These are phyloP conservation scores for Pseudocercospora vitis DNA, from an alignment of 2,329 filamentous ascomycete species.

Conservation along the genomic window DNA sequence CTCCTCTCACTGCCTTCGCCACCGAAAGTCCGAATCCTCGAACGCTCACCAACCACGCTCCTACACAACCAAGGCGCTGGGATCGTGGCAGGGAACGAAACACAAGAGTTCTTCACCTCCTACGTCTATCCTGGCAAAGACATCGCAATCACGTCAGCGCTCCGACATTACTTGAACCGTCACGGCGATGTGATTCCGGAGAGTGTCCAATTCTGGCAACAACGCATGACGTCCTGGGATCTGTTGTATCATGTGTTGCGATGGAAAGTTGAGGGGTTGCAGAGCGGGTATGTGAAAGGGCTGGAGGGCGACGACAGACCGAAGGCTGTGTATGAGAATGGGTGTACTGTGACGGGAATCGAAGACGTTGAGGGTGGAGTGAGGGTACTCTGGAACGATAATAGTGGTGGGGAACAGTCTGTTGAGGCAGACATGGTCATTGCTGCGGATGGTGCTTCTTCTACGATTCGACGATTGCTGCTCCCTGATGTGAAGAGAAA, in stretches of 20 bases:
- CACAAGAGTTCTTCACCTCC: slow-evolving; percentile 44
- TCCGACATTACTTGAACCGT: slow-evolving; percentile 33
- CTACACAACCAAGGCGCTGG: slow-evolving; percentile 52
- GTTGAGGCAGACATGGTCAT: slow-evolving; percentile 42
- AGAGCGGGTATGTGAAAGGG: slow-evolving; percentile 32
- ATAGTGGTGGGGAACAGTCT: slow-evolving; percentile 26
- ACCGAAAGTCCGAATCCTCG: slow-evolving; percentile 38
- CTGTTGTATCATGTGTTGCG: slow-evolving; percentile 48
- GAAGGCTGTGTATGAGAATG: slow-evolving; percentile 34
- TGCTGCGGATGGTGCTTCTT: slow-evolving; percentile 46
- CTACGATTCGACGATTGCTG: slow-evolving; percentile 32
- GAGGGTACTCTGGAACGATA: slow-evolving; percentile 31
- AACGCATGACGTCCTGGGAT: slow-evolving; percentile 54
- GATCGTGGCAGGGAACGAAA: slow-evolving; percentile 49
- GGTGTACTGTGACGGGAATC: slow-evolving; percentile 33
- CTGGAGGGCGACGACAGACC: slow-evolving; percentile 20
- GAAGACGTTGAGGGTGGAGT: slow-evolving; percentile 26
- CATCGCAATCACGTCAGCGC: slow-evolving; percentile 32
- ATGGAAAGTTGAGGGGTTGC: slow-evolving; percentile 47
- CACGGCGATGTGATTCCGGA: slow-evolving; percentile 33
- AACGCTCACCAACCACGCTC: slow-evolving; percentile 45
- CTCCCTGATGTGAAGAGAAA: slow-evolving; percentile 32
- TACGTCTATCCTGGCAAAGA: slow-evolving; percentile 44
- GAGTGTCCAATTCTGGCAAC: slow-evolving; percentile 36
- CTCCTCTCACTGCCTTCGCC: slow-evolving; percentile 29